Conservation (phyloP, 2,329 filamentous ascomycete genomes). For the Leptographium lundbergii region DNA sequence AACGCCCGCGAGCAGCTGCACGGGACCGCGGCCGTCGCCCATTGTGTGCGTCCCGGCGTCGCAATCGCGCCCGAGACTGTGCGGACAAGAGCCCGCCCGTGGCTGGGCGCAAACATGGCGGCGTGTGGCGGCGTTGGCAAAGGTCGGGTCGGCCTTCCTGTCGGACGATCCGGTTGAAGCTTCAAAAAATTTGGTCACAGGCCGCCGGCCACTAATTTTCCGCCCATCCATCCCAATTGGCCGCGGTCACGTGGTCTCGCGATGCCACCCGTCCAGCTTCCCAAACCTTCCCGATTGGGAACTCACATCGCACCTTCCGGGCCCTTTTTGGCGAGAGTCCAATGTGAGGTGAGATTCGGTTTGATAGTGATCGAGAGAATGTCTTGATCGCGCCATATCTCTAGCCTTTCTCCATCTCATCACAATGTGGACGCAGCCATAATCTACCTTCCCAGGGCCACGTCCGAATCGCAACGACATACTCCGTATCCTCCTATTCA, state of each 20-base stretch:
- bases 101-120: slow-evolving; percentile 8
- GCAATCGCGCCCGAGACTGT: slow-evolving; percentile 29
- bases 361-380: neutral
- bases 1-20: slow-evolving; percentile 32
- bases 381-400: neutral
- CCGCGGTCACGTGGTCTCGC: slow-evolving; percentile 5
- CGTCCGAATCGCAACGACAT: neutral
- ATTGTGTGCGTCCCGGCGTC: neutral
- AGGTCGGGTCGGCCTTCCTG: neutral
- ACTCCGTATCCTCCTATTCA: neutral
- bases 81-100: slow-evolving; percentile 30
- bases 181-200: slow-evolving; percentile 9
- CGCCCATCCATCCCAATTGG: neutral
- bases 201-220: neutral
- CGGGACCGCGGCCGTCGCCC: neutral
- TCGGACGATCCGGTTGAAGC: neutral
- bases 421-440: neutral
- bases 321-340: neutral
- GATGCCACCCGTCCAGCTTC: neutral
- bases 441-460: neutral
- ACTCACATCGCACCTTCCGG: slow-evolving; percentile 6
- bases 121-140: neutral
- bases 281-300: slow-evolving; percentile 9
- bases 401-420: neutral
- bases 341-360: neutral